A percentile compares a stretch with the other conserved stretches of the same genome.
Conservation (phyloP, 2,329 filamentous ascomycete genomes). For the Tympanopsis confertula region DNA sequence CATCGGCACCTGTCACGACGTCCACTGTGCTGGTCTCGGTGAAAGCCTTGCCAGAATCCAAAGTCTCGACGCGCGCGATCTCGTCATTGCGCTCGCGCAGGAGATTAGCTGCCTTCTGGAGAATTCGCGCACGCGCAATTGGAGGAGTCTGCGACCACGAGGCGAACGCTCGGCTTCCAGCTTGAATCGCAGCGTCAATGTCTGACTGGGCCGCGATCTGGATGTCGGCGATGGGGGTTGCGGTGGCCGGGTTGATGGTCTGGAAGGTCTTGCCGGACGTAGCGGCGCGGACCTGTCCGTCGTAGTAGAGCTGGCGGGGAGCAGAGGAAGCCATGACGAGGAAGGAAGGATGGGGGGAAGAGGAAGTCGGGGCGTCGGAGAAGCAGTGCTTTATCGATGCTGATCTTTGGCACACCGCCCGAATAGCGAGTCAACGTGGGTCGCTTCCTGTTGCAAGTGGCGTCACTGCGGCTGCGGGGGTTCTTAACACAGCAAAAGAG, state of each 20-base stretch:
- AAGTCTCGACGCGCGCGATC: slow-evolving; percentile 67
- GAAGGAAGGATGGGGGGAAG: slow-evolving; percentile 1
- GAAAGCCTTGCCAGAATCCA: slow-evolving; percentile 77
- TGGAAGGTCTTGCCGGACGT: slow-evolving; percentile 53
- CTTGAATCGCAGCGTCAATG: slow-evolving; percentile 60
- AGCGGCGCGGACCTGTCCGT: slow-evolving; percentile 54
- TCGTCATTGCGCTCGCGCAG: slow-evolving; percentile 68
- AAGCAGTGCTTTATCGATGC: too few relatives aligned
- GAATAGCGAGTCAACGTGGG: too few relatives aligned
- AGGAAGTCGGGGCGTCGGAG: slow-evolving; percentile 1
- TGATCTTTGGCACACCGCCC: too few relatives aligned
- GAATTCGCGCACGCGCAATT: slow-evolving; percentile 64
- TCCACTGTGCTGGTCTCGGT: slow-evolving; percentile 78
- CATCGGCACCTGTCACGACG: slow-evolving; percentile 71
- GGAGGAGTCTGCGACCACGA: slow-evolving; percentile 67
- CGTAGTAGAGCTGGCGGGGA: slow-evolving; percentile 61
- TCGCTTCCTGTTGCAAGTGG: too few relatives aligned
- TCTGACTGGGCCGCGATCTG: slow-evolving; percentile 56
- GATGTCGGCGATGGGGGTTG: slow-evolving; percentile 57
- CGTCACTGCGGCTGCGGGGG: too few relatives aligned
- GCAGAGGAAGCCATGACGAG: slow-evolving; percentile 22
- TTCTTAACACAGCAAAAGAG: too few relatives aligned
- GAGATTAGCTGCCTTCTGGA: slow-evolving; percentile 64
- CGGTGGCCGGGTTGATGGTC: slow-evolving; percentile 64
- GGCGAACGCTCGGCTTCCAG: slow-evolving; percentile 61